Percentiles rank a stretch among this genome's conserved stretches.
Evolutionary conservation across 257 asterid genomes (phyloP).

Genomic region (Cordia subcordata): DNA sequence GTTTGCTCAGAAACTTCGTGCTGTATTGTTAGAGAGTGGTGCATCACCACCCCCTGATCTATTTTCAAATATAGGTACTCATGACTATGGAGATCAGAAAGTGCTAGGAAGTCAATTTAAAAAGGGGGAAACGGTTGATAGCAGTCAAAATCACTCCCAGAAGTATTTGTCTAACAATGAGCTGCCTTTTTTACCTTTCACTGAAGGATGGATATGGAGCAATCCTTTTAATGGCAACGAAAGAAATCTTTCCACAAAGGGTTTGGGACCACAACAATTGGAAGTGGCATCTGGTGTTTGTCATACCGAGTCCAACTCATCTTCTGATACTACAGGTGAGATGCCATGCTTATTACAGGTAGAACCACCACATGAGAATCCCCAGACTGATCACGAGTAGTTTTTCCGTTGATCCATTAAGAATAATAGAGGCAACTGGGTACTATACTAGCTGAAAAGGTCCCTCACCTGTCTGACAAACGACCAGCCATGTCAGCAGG

Average conservation of each 20-base stretch:
- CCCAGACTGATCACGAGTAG: constrained; percentile 19
- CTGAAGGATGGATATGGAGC: constrained; percentile 34
- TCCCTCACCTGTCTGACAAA: too few species aligned
- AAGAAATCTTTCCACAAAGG: constrained; percentile 28
- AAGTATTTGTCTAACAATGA: constrained; percentile 25
- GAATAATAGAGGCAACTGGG: neutral
- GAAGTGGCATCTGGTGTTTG: constrained; percentile 16
- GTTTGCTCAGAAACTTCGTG: constrained; percentile 28
- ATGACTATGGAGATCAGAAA: constrained; percentile 28
- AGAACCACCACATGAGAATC: constrained; percentile 24
- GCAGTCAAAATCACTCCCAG: constrained; percentile 25
- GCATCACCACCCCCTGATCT: constrained; percentile 24
- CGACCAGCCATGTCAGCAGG: neutral
- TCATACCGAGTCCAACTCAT: constrained; percentile 18
- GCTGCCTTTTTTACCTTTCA: constrained; percentile 35
- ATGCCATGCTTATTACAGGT: constrained; percentile 17
- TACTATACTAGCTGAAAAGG: neutral
- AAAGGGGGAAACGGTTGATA: constrained; percentile 27
- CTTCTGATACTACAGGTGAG: constrained; percentile 31
- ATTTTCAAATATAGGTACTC: constrained; percentile 23
- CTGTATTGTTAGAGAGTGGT: constrained; percentile 28
- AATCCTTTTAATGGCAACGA: constrained; percentile 20
- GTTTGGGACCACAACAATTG: constrained; percentile 24
- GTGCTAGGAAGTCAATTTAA: constrained; percentile 25
- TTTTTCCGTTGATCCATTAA: constrained; percentile 2